Evolutionary conservation across 306 rosid genomes (phyloP), one percentile per base, ranked within the genome.

Genomic region (Pachyrhizus erosus): DNA sequence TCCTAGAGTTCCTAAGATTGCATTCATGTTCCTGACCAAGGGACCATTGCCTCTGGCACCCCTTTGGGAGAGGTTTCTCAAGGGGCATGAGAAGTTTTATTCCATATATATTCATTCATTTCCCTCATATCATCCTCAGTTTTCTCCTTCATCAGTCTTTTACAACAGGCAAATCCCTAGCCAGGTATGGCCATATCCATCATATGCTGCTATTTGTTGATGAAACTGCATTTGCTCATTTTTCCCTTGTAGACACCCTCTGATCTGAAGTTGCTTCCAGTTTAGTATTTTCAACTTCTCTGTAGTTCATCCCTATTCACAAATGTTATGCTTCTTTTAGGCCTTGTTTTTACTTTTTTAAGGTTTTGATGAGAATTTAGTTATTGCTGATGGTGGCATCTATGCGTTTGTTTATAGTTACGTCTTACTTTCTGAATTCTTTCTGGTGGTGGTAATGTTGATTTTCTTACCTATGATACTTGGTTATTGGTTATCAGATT

Each of bases 41-140:
- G 99, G 99, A 24, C 94, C 96, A 1, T 78, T 96, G 92, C 99
- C 97, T 7, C 80, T 96, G 20, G 92, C 99, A 37, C 97, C 94
- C 5, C 91, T 96, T 49, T 96, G 98, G 99, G 98, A 96, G 91
- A 96, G 90, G 87, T 96, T 96, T 92, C 71, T 96, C 33, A 84
- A 87, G 76, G 98, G 97, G 2, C 94, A 93, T 24, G 89, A 92
- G 55, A 85, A 82, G 49, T 70, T 57, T 40, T 93, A 80, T 84
- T 92, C 97, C 2, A 60, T 96, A 62, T 96, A 96, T 76, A 33
- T 96, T 87, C 99, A 96, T 90, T 88, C 99, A 1, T 45, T 90
- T 84, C 99, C 98, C 0, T 89, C 98, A 4, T 93, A 82, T 84
- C 83, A 76, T 14, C 87, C 99, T 67, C 77, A 84, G 7, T 92